Conservation (phyloP, 768 basidiomycete species). For the Saitozyma podzolica region DNA sequence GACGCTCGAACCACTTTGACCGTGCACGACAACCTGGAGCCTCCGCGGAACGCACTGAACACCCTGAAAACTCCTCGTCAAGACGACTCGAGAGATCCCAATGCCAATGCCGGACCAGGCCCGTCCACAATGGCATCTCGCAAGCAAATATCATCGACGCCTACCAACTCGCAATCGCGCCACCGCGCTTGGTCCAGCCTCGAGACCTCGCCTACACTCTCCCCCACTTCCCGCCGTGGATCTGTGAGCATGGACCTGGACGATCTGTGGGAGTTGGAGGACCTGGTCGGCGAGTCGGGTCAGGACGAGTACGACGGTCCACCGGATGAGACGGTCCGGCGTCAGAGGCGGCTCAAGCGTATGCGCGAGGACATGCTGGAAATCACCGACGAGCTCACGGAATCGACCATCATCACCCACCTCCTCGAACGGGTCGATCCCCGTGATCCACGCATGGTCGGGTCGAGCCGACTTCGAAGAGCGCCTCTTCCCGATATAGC, state of each 20-base stretch:
- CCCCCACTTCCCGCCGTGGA: not conserved
- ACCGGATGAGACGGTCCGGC: conserved; percentile 7
- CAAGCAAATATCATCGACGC: conserved; percentile 1
- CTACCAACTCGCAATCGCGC: too few relatives aligned
- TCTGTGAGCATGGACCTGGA: conserved; percentile 20
- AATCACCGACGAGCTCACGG: conserved; percentile 41
- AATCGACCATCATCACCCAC: conserved; percentile 32
- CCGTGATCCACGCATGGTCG: not conserved
- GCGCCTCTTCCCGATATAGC: too few relatives aligned
- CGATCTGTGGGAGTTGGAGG: conserved; percentile 33
- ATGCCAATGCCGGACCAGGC: conserved; percentile 18
- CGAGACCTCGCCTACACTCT: not conserved
- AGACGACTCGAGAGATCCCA: too few relatives aligned
- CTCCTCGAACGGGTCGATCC: conserved; percentile 9
- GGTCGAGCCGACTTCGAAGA: not conserved
- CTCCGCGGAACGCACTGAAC: not conserved
- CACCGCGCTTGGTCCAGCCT: too few relatives aligned
- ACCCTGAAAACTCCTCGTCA: too few relatives aligned
- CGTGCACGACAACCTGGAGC: conserved; percentile 2
- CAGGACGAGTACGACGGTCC: conserved; percentile 26
- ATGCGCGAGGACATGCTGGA: conserved; percentile 25
- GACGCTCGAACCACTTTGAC: not conserved
- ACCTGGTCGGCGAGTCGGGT: conserved; percentile 38
- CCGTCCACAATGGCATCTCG: conserved; percentile 15
- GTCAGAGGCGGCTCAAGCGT: conserved; percentile 12